Percentiles rank a stretch among this genome's conserved stretches.
These are phyloP conservation scores for Oenanthe sinensis DNA, from an alignment of 129 eudicot species.

Conservation along the genomic window DNA sequence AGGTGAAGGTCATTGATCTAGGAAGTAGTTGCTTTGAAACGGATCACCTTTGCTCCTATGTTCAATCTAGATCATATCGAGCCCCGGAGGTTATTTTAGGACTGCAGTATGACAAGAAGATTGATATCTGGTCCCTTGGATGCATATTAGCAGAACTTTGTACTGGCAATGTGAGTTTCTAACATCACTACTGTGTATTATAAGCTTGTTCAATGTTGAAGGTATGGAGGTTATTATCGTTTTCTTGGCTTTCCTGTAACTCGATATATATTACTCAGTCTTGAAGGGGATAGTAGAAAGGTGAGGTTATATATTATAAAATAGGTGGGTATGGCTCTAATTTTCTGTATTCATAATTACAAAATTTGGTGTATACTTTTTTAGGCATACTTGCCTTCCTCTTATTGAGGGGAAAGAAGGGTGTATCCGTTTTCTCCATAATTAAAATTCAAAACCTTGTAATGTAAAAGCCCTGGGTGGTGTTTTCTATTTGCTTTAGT, in stretches of 20 bases:
- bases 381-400: background rate
- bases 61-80: constrained; percentile 94
- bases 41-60: constrained; percentile 97
- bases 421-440: background rate
- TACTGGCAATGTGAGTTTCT: constrained; percentile 85
- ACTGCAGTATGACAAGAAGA: constrained; percentile 81
- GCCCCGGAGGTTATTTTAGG: constrained; percentile 99
- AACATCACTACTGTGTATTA: background rate
- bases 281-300: background rate
- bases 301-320: background rate
- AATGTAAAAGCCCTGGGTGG: background rate
- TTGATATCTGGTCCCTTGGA: constrained; percentile 99
- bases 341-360: background rate
- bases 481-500: background rate
- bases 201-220: background rate
- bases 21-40: constrained; percentile 99
- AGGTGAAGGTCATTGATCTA: constrained; percentile 94
- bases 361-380: background rate
- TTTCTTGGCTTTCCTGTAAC: background rate
- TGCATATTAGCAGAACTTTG: constrained; percentile 99
- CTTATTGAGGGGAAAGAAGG: background rate
- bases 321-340: background rate
- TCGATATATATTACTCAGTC: background rate
- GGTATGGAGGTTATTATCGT: background rate
- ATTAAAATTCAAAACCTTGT: background rate